phyloP scores from a whole-genome alignment of 1,139 yeast genomes.

The Sporopachydermia cereana region DNA sequence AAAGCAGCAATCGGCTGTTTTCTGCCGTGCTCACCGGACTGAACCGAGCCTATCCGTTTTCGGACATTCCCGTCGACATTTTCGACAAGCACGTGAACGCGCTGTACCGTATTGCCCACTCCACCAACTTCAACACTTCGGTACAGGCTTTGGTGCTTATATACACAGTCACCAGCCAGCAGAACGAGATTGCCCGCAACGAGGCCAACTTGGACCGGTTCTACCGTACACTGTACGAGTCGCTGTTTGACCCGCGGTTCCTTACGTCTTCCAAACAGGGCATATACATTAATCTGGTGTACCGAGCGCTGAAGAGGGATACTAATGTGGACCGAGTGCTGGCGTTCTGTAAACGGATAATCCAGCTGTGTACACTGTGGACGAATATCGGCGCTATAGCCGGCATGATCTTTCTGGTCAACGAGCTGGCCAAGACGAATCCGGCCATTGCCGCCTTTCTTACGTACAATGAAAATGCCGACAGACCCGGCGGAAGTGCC shows the following conservation, averaged over 20 bases:
- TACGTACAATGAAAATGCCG: conserved; percentile 26
- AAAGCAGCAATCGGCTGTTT: conserved; percentile 61
- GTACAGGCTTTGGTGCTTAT: conserved; percentile 84
- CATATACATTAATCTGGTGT: conserved; percentile 74
- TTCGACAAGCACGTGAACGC: conserved; percentile 76
- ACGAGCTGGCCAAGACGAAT: conserved; percentile 46
- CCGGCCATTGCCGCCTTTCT: conserved; percentile 42
- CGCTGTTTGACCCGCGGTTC: conserved; percentile 75
- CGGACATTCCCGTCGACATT: conserved; percentile 58
- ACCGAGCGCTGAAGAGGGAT: conserved; percentile 74
- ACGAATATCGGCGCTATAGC: conserved; percentile 76
- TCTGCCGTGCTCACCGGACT: conserved; percentile 91
- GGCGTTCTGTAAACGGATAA: conserved; percentile 85
- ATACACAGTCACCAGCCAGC: conserved; percentile 45
- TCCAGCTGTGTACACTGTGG: conserved; percentile 82
- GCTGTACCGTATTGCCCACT: conserved; percentile 81
- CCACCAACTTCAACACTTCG: conserved; percentile 88
- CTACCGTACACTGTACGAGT: conserved; percentile 82
- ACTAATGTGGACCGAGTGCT: conserved; percentile 51
- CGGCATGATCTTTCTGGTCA: conserved; percentile 75
- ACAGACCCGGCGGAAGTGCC: no score
- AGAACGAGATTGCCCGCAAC: conserved; percentile 33
- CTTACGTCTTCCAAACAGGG: conserved; percentile 80
- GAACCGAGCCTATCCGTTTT: conserved; percentile 92
- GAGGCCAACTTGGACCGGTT: conserved; percentile 58